A percentile compares a stretch with the other conserved stretches of the same genome.
Conservation (phyloP, 345 rosid species). For the Acer yangbiense region DNA sequence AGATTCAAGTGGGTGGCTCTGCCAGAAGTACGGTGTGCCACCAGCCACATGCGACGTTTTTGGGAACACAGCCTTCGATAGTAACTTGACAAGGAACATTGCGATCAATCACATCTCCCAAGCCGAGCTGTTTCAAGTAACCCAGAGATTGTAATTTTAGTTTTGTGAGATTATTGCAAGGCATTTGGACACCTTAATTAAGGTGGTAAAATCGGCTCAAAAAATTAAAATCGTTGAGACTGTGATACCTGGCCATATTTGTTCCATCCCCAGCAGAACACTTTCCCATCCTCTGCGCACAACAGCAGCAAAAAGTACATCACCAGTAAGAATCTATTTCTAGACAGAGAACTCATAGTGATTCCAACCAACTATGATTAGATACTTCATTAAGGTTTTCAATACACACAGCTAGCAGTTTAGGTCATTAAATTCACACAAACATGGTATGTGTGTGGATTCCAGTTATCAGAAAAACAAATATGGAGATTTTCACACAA, state of each 20-base stretch:
- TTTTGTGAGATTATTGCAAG: neutral
- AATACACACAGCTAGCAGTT: neutral
- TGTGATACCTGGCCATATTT: slow-evolving; percentile 95
- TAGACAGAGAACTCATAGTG: neutral
- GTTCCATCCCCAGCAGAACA: slow-evolving; percentile 99
- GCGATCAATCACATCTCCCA: slow-evolving; percentile 89
- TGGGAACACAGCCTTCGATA: slow-evolving; percentile 60
- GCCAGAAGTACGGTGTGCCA: slow-evolving; percentile 96
- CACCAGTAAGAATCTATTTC: neutral
- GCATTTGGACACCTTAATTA: neutral
- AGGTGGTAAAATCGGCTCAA: neutral
- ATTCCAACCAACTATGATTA: neutral
- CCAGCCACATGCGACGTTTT: slow-evolving; percentile 89
- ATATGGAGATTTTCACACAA: neutral
- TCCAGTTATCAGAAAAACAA: neutral
- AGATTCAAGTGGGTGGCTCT: slow-evolving; percentile 52
- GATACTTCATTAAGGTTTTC: neutral
- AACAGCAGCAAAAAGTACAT: slow-evolving; percentile 23
- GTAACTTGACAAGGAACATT: slow-evolving; percentile 72
- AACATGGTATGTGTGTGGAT: neutral
- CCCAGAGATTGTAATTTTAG: slow-evolving; percentile 10
- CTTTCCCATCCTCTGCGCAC: slow-evolving; percentile 67
- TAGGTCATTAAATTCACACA: neutral
- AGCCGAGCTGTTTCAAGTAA: slow-evolving; percentile 72
- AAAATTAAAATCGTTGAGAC: neutral